Conservation (phyloP, 1,284 basidiomycete genomes). For the Rhodotorula sp. region DNA sequence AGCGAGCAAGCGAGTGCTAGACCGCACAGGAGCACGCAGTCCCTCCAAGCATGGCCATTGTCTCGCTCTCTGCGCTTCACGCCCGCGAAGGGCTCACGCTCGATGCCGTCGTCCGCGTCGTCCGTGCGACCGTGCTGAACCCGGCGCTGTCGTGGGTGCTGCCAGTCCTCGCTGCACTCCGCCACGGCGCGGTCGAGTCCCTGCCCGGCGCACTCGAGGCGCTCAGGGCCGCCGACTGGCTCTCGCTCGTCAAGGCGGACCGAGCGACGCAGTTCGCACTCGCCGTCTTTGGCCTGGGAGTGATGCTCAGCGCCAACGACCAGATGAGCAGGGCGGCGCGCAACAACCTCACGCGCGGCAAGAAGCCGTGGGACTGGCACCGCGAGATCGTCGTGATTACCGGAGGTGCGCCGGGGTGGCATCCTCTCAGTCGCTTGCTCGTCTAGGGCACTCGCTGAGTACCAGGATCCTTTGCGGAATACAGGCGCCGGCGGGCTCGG, state of each 20-base stretch:
- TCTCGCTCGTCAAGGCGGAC: not conserved
- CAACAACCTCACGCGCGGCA: conserved; percentile 20
- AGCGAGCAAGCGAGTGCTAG: not conserved
- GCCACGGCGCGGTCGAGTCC: not conserved
- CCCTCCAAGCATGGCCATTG: not conserved
- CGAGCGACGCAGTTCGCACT: not conserved
- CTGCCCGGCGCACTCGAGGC: not conserved
- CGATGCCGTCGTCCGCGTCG: conserved; percentile 15
- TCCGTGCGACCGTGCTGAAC: conserved; percentile 3
- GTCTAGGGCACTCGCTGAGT: too few species aligned
- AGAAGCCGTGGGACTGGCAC: conserved; percentile 15
- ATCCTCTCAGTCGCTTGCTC: not conserved
- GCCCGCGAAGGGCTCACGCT: conserved; percentile 19
- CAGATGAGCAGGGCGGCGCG: conserved; percentile 5
- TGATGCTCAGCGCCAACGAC: conserved; percentile 1
- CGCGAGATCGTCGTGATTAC: conserved; percentile 77
- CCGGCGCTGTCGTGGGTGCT: conserved; percentile 5
- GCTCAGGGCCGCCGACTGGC: not conserved
- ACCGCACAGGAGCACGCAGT: not conserved
- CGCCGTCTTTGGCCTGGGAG: conserved; percentile 13
- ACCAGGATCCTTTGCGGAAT: too few species aligned
- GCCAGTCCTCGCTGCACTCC: conserved; percentile 4
- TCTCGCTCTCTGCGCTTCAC: conserved; percentile 14
- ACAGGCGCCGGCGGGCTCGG: conserved; percentile 85
- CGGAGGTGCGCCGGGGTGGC: conserved; percentile 62